Evolutionary conservation across 768 basidiomycete species (phyloP).

Genomic region (Hypholoma fasciculare): DNA sequence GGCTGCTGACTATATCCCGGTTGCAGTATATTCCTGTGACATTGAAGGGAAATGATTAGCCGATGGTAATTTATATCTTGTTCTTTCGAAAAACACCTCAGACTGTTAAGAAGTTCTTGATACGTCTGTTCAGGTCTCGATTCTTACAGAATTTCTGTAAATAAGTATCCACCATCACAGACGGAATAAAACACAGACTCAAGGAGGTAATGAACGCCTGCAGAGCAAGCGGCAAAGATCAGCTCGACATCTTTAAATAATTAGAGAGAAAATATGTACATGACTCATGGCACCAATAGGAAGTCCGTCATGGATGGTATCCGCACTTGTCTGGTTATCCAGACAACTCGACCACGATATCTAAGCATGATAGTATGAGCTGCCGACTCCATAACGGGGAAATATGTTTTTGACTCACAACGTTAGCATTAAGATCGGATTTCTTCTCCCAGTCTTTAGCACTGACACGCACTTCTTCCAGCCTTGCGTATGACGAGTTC

Average conservation of each 20-base stretch:
- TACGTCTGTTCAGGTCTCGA: too few relatives aligned
- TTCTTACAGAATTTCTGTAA: too few relatives aligned
- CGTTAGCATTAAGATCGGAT: conserved; percentile 66
- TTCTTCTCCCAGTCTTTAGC: conserved; percentile 36
- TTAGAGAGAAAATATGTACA: too few relatives aligned
- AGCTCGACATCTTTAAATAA: too few relatives aligned
- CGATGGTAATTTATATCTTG: neutral
- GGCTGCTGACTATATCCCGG: conserved; percentile 69
- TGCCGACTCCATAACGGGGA: too few relatives aligned
- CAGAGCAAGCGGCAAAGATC: too few relatives aligned
- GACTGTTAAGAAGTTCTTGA: conserved; percentile 54
- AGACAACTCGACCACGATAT: conserved; percentile 74
- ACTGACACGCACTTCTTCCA: conserved; percentile 45
- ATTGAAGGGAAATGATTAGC: neutral
- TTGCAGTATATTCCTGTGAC: conserved; percentile 52
- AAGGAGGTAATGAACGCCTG: too few relatives aligned
- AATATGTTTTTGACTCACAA: conserved; percentile 34
- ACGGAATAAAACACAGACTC: too few relatives aligned
- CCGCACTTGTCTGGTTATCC: conserved; percentile 73
- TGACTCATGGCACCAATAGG: conserved; percentile 84
- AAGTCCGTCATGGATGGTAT: conserved; percentile 60
- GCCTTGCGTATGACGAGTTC: conserved; percentile 57
- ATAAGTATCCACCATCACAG: too few relatives aligned
- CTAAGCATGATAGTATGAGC: conserved; percentile 25
- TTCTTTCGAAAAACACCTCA: conserved; percentile 41